Conservation (phyloP, 371 early-diverging fungal genomes). For the Apophysomyces sp. region DNA sequence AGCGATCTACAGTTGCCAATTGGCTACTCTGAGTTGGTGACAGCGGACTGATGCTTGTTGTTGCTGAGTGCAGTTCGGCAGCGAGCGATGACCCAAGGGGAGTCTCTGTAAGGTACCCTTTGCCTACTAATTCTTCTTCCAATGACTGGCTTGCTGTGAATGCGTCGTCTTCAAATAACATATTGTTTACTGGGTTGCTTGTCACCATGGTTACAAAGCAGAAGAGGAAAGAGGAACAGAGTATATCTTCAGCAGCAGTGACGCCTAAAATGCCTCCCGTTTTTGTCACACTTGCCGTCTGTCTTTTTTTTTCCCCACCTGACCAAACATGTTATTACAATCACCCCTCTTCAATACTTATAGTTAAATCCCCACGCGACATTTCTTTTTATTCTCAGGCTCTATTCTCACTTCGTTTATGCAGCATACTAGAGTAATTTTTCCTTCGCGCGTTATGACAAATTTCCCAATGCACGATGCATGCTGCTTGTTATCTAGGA, state of each 20-base stretch:
- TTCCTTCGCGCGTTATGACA: too few species aligned
- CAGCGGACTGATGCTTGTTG: background rate
- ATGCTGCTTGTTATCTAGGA: too few species aligned
- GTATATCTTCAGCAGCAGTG: background rate
- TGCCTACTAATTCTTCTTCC: conserved; percentile 9
- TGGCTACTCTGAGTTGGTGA: conserved; percentile 16
- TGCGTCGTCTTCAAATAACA: conserved; percentile 6
- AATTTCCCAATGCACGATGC: too few species aligned
- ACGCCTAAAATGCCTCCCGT: background rate
- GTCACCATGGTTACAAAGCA: conserved; percentile 2
- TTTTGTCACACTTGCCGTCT: background rate
- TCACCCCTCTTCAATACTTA: too few species aligned
- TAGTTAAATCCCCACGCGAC: too few species aligned
- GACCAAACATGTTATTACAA: background rate
- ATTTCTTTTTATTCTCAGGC: too few species aligned
- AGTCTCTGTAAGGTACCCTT: conserved; percentile 8
- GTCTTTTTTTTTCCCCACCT: background rate
- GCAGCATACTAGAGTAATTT: too few species aligned
- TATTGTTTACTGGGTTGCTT: background rate
- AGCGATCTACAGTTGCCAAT: conserved; percentile 19
- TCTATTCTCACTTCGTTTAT: too few species aligned
- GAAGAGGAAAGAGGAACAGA: too few species aligned
- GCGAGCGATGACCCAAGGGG: conserved; percentile 5
- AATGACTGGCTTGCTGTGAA: conserved; percentile 4
- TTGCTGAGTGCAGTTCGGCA: conserved; percentile 7